Conservation (phyloP, 176 grass and related monocot species). For the Melocanna baccifera region DNA sequence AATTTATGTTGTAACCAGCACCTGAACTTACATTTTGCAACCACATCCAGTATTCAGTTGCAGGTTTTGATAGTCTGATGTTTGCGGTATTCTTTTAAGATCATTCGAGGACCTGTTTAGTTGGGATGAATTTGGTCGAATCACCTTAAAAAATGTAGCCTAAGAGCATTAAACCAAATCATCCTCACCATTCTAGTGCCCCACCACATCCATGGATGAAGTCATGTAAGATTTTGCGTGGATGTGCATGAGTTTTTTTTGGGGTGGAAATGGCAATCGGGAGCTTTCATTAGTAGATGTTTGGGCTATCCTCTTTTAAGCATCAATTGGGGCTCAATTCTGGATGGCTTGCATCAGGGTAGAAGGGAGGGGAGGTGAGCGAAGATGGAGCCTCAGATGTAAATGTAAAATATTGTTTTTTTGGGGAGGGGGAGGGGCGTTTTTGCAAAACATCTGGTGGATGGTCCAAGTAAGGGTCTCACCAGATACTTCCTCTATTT, state of each 20-base stretch:
- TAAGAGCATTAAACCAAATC: background rate
- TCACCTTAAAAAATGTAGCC: background rate
- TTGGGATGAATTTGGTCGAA: background rate
- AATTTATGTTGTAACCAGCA: slow-evolving; percentile 3
- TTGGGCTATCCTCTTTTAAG: background rate
- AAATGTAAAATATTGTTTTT: background rate
- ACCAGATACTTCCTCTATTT: background rate
- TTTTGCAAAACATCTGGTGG: no score
- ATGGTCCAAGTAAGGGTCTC: background rate
- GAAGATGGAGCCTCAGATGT: background rate
- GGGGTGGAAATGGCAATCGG: background rate
- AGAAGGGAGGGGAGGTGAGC: no score
- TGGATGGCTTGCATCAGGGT: background rate
- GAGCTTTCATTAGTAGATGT: background rate
- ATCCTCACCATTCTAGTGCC: background rate
- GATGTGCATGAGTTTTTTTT: background rate
- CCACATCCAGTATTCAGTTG: background rate
- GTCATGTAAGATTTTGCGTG: background rate
- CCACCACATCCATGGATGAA: background rate
- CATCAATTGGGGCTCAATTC: background rate
- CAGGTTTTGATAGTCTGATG: background rate
- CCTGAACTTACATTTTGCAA: slow-evolving; percentile 1
- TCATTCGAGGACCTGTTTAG: background rate
- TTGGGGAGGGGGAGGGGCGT: no score
- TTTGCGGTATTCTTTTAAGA: background rate